Base-by-base conservation (phyloP, 768 basidiomycete genomes). In the Amyloporia xantha region DNA sequence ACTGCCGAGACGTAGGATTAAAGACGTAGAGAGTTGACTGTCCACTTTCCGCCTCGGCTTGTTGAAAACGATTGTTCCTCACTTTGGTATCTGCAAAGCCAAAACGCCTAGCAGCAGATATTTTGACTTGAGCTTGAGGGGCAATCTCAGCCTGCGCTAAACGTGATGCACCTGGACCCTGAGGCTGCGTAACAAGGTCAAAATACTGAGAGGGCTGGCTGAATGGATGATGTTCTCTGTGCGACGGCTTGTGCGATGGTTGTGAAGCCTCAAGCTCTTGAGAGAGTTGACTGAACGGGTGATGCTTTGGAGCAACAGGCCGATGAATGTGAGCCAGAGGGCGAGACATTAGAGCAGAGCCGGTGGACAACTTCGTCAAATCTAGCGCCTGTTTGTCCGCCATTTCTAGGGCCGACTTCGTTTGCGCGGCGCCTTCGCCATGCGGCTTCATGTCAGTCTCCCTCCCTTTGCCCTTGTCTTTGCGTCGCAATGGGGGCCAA, bases 181-280 rank as follows among this genome's bases (percentile, higher is more conserved):
- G 30, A 33, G 30, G 30, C 15, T 33, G 7, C 30, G 30, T n/a
- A 5, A 37, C 30, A 13, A 5, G 20, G n/a, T 17, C 17, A 39
- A 40, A 12, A 4, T 35, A 15, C 4, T 51, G 49, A 7, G 37
- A 21, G 4, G 45, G 41, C 23, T 55, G 57, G 30, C 57, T 58
- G 41, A 58, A 58, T 12, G 50, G 44, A 41, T 57, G 53, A 19
- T 54, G 53, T 24, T n/a, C n/a, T n/a, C n/a, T n/a, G n/a, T 40
- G 37, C 23, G 15, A 17, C 24, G 41, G 36, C 24, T 13, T 12
- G 4, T 39, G 37, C 25, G 35, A 13, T 19, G 24, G 6, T 23
- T 27, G 10, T 2, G 25, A 21, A 27, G 15, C 27, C 40, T 41
- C 41, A 10, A 9, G 28, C 2, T 47, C 27, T 23, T 45, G 44